Evolutionary conservation across 345 rosid genomes (phyloP).

Genomic region (Ailanthus altissimus): DNA sequence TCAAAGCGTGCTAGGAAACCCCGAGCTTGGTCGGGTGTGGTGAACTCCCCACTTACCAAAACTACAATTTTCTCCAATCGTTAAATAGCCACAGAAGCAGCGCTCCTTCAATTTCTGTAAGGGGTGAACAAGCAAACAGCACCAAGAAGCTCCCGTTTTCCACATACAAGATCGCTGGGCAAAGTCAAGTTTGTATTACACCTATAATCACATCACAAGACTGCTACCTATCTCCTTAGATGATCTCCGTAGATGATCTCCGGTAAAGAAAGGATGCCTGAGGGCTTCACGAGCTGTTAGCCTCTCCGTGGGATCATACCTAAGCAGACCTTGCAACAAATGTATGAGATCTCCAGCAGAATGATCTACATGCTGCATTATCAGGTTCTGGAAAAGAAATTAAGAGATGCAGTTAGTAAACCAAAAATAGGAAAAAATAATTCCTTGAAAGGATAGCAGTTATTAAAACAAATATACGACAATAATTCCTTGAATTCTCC

Average conservation of each 20-base stretch:
- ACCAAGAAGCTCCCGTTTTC: neutral
- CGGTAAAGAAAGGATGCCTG: constrained; percentile 68
- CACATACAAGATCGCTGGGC: neutral
- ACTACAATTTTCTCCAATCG: too few species aligned
- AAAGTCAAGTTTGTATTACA: neutral
- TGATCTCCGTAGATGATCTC: constrained; percentile 48
- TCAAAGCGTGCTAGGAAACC: too few species aligned
- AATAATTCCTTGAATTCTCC: neutral
- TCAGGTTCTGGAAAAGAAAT: constrained; percentile 53
- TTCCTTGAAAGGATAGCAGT: neutral
- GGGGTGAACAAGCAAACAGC: too few species aligned
- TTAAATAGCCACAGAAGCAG: too few species aligned
- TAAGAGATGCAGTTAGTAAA: neutral
- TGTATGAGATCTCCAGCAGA: constrained; percentile 85
- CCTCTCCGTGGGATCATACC: constrained; percentile 65
- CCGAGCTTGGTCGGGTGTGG: too few species aligned
- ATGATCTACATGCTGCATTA: constrained; percentile 87
- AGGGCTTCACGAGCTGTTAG: constrained; percentile 80
- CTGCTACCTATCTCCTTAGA: constrained; percentile 37
- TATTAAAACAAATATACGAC: neutral
- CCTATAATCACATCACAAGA: neutral
- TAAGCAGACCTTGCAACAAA: constrained; percentile 68
- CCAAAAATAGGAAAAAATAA: neutral
- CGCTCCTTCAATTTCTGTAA: too few species aligned
- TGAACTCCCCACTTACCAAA: too few species aligned